Evolutionary conservation across 2,329 filamentous ascomycete genomes (phyloP).

Genomic region (Stachybotrys chartarum): DNA sequence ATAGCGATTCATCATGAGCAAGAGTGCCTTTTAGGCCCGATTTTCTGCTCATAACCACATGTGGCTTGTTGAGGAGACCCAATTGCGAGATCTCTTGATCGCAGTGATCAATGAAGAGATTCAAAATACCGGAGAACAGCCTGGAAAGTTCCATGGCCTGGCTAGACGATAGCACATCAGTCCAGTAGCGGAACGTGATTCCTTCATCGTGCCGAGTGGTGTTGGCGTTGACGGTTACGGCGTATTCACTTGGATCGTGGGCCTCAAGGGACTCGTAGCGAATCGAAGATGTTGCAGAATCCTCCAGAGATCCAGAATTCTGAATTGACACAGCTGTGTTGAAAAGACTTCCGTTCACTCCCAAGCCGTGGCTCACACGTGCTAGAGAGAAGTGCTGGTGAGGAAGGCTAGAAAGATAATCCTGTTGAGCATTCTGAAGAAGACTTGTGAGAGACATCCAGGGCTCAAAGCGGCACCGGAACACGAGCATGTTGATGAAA

Average conservation of each 20-base stretch:
- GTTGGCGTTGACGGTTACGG: slow-evolving; percentile 21
- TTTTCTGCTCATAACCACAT: background rate
- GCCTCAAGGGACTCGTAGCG: slow-evolving; percentile 10
- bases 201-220: slow-evolving; percentile 14
- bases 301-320: slow-evolving; percentile 6
- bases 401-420: slow-evolving; percentile 36
- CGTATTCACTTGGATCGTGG: slow-evolving; percentile 21
- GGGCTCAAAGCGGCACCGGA: slow-evolving; percentile 29
- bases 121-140: slow-evolving; percentile 9
- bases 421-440: slow-evolving; percentile 33
- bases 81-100: slow-evolving; percentile 10
- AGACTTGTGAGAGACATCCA: slow-evolving; percentile 16
- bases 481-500: slow-evolving; percentile 44
- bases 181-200: slow-evolving; percentile 14
- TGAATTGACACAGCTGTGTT: slow-evolving; percentile 27
- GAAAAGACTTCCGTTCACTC: slow-evolving; percentile 15
- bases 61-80: slow-evolving; percentile 1
- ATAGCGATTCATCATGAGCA: background rate
- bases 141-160: slow-evolving; percentile 11
- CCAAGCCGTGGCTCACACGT: slow-evolving; percentile 28
- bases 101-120: slow-evolving; percentile 9
- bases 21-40: background rate
- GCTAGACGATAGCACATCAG: slow-evolving; percentile 5
- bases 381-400: slow-evolving; percentile 44
- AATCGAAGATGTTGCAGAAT: slow-evolving; percentile 1